phyloP scores from a whole-genome alignment of 768 basidiomycete species.

The Coprinopsis marcescibilis region DNA sequence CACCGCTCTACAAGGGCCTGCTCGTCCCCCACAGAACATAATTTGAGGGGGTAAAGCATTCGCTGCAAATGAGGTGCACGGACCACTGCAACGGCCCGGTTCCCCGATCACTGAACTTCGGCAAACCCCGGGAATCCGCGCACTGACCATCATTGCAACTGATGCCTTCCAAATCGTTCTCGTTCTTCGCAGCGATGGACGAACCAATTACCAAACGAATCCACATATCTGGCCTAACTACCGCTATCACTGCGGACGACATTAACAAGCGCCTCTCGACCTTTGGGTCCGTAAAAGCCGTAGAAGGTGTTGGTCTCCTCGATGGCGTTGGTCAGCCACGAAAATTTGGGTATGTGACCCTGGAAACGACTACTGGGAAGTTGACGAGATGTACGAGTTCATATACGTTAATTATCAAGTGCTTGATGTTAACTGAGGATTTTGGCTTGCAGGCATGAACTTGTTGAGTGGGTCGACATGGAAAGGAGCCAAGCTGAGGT shows the following conservation, averaged over 20 bases:
- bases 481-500: constrained; percentile 81
- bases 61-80: too few relatives aligned
- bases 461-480: constrained; percentile 75
- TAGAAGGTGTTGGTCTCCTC: constrained; percentile 63
- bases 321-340: constrained; percentile 63
- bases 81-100: too few relatives aligned
- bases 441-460: constrained; percentile 50
- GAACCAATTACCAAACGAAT: constrained; percentile 49
- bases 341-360: constrained; percentile 69
- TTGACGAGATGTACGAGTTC: constrained; percentile 52
- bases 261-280: constrained; percentile 51
- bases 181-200: too few relatives aligned
- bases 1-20: too few relatives aligned
- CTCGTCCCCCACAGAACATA: too few relatives aligned
- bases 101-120: too few relatives aligned
- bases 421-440: constrained; percentile 6
- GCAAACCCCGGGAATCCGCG: too few relatives aligned
- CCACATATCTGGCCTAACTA: constrained; percentile 72
- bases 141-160: too few relatives aligned
- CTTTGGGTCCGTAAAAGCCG: constrained; percentile 62
- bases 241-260: constrained; percentile 52
- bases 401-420: constrained; percentile 1
- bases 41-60: too few relatives aligned
- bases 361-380: constrained; percentile 56
- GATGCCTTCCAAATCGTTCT: too few relatives aligned